A percentile compares a stretch with the other conserved stretches of the same genome.
These are phyloP conservation scores for Leucogyrophana mollusca DNA, from an alignment of 768 basidiomycete species.

Conservation along the genomic window DNA sequence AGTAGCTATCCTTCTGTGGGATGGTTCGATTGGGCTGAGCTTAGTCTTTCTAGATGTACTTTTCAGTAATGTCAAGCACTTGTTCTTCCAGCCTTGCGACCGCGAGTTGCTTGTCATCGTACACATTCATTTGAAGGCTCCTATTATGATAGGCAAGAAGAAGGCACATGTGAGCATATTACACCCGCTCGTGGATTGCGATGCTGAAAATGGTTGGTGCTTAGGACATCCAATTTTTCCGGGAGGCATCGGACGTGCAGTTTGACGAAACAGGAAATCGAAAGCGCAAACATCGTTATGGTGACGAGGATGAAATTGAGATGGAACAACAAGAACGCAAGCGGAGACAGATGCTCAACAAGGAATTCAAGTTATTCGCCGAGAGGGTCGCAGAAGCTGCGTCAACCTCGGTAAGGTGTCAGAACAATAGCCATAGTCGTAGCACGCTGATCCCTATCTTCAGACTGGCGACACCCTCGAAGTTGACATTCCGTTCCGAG, in stretches of 20 bases:
- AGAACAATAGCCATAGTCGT: conserved; percentile 1
- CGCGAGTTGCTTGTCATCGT: conserved; percentile 92
- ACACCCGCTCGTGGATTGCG: background rate
- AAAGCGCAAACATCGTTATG: conserved; percentile 94
- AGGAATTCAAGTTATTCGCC: conserved; percentile 90
- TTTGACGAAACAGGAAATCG: conserved; percentile 99
- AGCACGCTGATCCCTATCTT: conserved; percentile 3
- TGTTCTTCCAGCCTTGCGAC: conserved; percentile 99
- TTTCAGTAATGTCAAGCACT: conserved; percentile 96
- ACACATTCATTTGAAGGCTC: conserved; percentile 89
- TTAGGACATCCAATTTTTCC: conserved; percentile 97
- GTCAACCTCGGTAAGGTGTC: conserved; percentile 60
- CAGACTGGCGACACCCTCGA: conserved; percentile 85
- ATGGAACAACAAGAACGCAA: conserved; percentile 97
- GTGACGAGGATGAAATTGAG: conserved; percentile 98
- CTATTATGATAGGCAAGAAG: conserved; percentile 99
- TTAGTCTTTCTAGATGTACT: conserved; percentile 64
- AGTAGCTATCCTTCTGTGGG: conserved; percentile 21
- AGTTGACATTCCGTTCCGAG: conserved; percentile 95
- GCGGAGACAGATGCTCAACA: conserved; percentile 85
- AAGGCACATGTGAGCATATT: conserved; percentile 83
- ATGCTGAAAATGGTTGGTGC: conserved; percentile 5
- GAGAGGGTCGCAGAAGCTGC: conserved; percentile 89
- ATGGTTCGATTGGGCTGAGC: background rate
- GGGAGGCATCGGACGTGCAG: conserved; percentile 95